Base-by-base conservation (phyloP, 2,329 filamentous ascomycete species). In the Helotiales sp. region DNA sequence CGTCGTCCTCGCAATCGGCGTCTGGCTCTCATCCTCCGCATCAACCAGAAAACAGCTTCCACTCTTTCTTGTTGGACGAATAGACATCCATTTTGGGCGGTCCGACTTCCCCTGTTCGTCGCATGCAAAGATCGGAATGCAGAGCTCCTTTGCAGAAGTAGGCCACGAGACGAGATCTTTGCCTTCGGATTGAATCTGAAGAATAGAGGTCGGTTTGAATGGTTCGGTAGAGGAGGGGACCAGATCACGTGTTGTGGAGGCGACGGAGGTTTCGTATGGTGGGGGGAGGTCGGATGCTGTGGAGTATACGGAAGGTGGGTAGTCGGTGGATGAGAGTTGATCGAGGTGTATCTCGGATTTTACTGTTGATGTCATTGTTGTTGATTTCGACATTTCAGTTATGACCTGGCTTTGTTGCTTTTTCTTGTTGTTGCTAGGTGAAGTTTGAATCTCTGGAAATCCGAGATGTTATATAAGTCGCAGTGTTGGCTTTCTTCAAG, bases 151-250 rank as follows among this genome's bases (percentile, higher is more conserved):
- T 0, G 77, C 75, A 0, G 80, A 77, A 0, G 78, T 37, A 1
- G 84, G 84, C 2, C 84, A 71, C n/a, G 81, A 79, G 57, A 84
- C 68, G 57, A 80, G 72, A 0, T 75, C 72, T 40, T 83, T 82
- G 22, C 86, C 86, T 6, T 69, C 68, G 0, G 82, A 78, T 69
- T 85, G 80, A 71, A 88, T 81, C 68, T 86, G 83, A 26, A 87
- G 79, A 11, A 79, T 78, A 24, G 77, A 76, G 1, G 82, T 82
- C 2, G 84, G 79, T 7, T 64, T 68, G 75, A 87, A 86, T 58
- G 61, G 11, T 11, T 17, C 15, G 32, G 62, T 24, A 6, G 15
- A n/a, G 4, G 28, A 55, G 3, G 63, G 45, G 20, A 65, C 32
- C 34, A 65, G 58, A 40, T 52, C 22, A 22, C 50, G 43, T 20